A percentile compares a stretch with the other conserved stretches of the same genome.
These are phyloP conservation scores for Orbilia ellipsospora DNA, from an alignment of 2,329 filamentous ascomycete genomes.

Conservation along the genomic window DNA sequence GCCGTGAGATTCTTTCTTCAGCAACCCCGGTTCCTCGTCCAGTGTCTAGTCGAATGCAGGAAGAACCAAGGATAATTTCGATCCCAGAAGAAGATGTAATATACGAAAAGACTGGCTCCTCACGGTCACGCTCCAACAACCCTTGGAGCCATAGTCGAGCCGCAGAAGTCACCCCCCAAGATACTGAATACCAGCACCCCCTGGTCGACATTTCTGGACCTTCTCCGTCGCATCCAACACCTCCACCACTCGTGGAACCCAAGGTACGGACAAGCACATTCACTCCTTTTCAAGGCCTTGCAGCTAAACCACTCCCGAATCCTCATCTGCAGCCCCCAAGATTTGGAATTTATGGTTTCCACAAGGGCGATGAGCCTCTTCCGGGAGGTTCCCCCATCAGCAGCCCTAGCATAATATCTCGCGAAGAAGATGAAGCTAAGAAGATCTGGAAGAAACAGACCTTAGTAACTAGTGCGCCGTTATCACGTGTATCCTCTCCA, in stretches of 20 bases:
- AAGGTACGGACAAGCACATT: constrained; percentile 52
- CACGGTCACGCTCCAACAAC: constrained; percentile 50
- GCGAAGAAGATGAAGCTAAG: constrained; percentile 47
- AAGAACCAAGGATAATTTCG: constrained; percentile 37
- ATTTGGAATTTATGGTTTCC: constrained; percentile 53
- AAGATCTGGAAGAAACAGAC: constrained; percentile 53
- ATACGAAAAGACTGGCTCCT: constrained; percentile 48
- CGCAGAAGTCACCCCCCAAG: constrained; percentile 18
- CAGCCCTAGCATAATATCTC: constrained; percentile 48
- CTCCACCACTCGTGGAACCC: constrained; percentile 44
- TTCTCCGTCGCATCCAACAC: constrained; percentile 38
- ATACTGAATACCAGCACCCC: constrained; percentile 35
- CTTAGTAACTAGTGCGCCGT: constrained; percentile 43
- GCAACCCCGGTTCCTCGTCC: constrained; percentile 41
- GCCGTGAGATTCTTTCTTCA: constrained; percentile 44
- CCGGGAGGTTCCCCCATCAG: constrained; percentile 49
- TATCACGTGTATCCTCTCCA: constrained; percentile 47
- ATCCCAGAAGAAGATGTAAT: constrained; percentile 45
- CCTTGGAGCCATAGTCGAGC: constrained; percentile 49
- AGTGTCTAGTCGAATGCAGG: constrained; percentile 21
- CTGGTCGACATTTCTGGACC: constrained; percentile 51
- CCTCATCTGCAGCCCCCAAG: constrained; percentile 51
- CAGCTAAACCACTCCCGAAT: constrained; percentile 53
- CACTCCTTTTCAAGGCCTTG: constrained; percentile 41
- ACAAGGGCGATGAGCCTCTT: constrained; percentile 28